phyloP scores from a whole-genome alignment of 176 grass and related monocot genomes.

The Aechmea fasciata region DNA sequence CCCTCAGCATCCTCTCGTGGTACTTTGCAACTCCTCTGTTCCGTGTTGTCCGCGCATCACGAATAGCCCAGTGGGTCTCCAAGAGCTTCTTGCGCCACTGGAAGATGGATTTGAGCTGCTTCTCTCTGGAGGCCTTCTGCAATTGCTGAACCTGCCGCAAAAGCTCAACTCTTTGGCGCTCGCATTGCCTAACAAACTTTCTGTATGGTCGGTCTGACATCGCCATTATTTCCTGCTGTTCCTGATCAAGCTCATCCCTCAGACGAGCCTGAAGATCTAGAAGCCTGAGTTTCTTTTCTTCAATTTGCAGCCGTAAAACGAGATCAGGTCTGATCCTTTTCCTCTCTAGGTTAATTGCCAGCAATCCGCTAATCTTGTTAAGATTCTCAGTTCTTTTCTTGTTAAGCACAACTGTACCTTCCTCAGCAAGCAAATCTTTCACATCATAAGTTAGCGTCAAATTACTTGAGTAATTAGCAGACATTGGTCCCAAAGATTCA shows the following conservation, averaged over 20 bases:
- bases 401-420: conserved; percentile 61
- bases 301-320: conserved; percentile 86
- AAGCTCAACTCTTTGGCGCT: conserved; percentile 75
- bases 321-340: conserved; percentile 94
- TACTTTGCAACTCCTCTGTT: conserved; percentile 94
- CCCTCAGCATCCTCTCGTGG: conserved; percentile 94
- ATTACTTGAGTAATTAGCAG: conserved; percentile 64
- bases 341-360: conserved; percentile 80
- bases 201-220: conserved; percentile 92
- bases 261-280: conserved; percentile 70
- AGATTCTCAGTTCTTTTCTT: conserved; percentile 79
- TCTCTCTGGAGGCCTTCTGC: conserved; percentile 77
- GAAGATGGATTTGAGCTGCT: conserved; percentile 78
- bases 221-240: conserved; percentile 97
- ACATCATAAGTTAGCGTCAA: conserved; percentile 77
- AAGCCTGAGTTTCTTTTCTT: conserved; percentile 96
- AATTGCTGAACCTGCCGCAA: conserved; percentile 73
- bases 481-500: conserved; percentile 45
- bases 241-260: conserved; percentile 92
- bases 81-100: conserved; percentile 98
- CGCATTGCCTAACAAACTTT: conserved; percentile 91
- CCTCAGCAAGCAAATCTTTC: conserved; percentile 88
- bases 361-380: conserved; percentile 86
- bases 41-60: conserved; percentile 87
- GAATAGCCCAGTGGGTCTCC: conserved; percentile 89